A percentile compares a stretch with the other conserved stretches of the same genome.
These are phyloP conservation scores for Coemansia sp. DNA, from an alignment of 192 early-diverging fungal species.

Conservation along the genomic window DNA sequence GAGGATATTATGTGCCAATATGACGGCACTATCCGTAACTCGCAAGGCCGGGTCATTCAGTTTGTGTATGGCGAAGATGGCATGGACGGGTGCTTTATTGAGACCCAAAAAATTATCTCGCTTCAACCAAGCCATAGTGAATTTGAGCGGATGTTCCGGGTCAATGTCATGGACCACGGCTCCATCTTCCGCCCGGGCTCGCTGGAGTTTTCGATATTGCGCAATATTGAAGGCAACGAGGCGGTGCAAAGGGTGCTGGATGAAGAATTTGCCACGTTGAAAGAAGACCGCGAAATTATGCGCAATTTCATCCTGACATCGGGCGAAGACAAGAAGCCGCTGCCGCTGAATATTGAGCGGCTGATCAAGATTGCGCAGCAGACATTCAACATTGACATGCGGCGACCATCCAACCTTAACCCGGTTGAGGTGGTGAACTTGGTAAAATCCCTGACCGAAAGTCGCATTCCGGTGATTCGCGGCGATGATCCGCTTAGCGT, in stretches of 20 bases:
- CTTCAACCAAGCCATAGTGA: slow-evolving; percentile 64
- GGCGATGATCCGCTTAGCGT: slow-evolving; percentile 82
- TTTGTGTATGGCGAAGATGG: slow-evolving; percentile 99
- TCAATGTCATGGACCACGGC: slow-evolving; percentile 74
- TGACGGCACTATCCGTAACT: slow-evolving; percentile 95
- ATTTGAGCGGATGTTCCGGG: slow-evolving; percentile 77
- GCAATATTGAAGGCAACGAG: slow-evolving; percentile 74
- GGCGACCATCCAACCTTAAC: slow-evolving; percentile 81
- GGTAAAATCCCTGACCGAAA: slow-evolving; percentile 69
- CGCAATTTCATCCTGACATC: slow-evolving; percentile 78
- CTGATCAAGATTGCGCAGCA: slow-evolving; percentile 89
- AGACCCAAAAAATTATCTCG: slow-evolving; percentile 73
- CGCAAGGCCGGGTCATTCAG: slow-evolving; percentile 88
- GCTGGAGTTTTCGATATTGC: slow-evolving; percentile 69
- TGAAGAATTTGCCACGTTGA: slow-evolving; percentile 75
- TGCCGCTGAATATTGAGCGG: slow-evolving; percentile 88
- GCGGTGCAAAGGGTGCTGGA: slow-evolving; percentile 71
- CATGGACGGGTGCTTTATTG: slow-evolving; percentile 90
- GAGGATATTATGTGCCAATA: slow-evolving; percentile 98
- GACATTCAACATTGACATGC: slow-evolving; percentile 79
- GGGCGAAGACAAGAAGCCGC: slow-evolving; percentile 73
- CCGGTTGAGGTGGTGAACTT: slow-evolving; percentile 76
- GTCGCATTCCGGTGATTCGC: slow-evolving; percentile 71
- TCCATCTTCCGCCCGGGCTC: slow-evolving; percentile 65
- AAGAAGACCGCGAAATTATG: slow-evolving; percentile 70